A percentile compares a stretch with the other conserved stretches of the same genome.
Evolutionary conservation across 2,329 filamentous ascomycete genomes (phyloP).

Genomic region (Sclerotiophoma versabilis): DNA sequence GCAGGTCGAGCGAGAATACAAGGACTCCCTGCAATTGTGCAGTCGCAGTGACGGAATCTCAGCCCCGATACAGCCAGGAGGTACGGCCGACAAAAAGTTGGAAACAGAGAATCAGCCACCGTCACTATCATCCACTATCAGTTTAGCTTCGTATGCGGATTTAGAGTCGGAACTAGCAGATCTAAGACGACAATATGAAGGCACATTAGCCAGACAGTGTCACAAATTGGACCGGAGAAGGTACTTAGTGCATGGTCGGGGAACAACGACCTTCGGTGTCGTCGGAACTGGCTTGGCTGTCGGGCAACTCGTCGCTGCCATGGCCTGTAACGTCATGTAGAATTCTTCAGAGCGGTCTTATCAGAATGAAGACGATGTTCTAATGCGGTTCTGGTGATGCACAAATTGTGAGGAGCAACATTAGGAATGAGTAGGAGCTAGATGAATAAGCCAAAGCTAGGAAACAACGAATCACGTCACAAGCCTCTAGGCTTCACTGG

Average conservation of each 20-base stretch:
- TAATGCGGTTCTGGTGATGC: too few relatives aligned
- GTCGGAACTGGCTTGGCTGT: constrained; percentile 16
- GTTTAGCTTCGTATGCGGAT: neutral
- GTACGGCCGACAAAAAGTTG: too few relatives aligned
- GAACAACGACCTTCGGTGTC: neutral
- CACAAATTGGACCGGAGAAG: neutral
- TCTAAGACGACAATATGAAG: neutral
- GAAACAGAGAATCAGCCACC: too few relatives aligned
- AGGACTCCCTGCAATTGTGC: neutral
- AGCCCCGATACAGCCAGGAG: neutral
- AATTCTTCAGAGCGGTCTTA: neutral
- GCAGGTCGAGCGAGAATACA: neutral
- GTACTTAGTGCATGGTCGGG: neutral
- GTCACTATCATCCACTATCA: too few relatives aligned
- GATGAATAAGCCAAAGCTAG: neutral
- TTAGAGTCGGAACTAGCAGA: neutral
- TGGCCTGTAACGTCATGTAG: constrained; percentile 24
- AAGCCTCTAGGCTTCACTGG: neutral
- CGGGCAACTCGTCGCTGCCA: constrained; percentile 20
- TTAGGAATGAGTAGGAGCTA: neutral
- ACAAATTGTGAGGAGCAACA: neutral
- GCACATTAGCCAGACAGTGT: neutral
- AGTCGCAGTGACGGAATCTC: neutral
- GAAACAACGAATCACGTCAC: neutral
- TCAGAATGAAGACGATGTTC: too few relatives aligned